Conservation (phyloP, 225 moss, liverwort and hornwort genomes). For the Lunularia cruciata region DNA sequence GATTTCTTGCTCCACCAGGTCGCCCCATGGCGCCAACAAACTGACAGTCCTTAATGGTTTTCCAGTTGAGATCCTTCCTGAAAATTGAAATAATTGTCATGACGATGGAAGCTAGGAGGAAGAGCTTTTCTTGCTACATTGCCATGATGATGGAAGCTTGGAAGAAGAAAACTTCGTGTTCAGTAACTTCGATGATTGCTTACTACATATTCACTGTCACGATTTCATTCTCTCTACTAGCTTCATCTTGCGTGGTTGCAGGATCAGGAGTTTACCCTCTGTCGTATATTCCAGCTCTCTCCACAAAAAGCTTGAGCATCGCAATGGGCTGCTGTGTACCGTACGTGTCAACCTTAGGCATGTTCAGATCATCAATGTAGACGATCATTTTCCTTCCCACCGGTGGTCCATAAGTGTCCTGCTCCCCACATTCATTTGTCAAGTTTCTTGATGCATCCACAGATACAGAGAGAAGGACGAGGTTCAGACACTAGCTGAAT, state of each 20-base stretch:
- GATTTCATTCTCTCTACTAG: too few species aligned
- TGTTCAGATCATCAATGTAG: slow-evolving; percentile 91
- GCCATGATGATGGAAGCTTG: neutral
- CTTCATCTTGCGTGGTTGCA: neutral
- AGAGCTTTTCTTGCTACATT: too few species aligned
- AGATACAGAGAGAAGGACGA: too few species aligned
- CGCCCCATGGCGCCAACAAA: slow-evolving; percentile 84
- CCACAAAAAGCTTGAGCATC: slow-evolving; percentile 79
- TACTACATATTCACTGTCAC: too few species aligned
- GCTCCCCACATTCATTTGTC: slow-evolving; percentile 20
- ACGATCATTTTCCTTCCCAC: slow-evolving; percentile 79
- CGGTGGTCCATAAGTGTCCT: slow-evolving; percentile 83
- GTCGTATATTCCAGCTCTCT: slow-evolving; percentile 79
- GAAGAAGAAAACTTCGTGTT: too few species aligned
- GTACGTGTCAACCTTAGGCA: slow-evolving; percentile 88
- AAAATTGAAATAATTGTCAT: neutral
- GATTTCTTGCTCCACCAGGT: slow-evolving; percentile 81
- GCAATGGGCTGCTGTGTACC: slow-evolving; percentile 96
- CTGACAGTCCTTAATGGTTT: slow-evolving; percentile 73
- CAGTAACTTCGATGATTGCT: too few species aligned
- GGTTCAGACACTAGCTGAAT: too few species aligned
- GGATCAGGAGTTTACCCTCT: slow-evolving; percentile 50
- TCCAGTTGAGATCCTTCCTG: slow-evolving; percentile 93
- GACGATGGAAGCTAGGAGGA: too few species aligned
- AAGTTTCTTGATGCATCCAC: too few species aligned